phyloP scores from a whole-genome alignment of 2,329 filamentous ascomycete species.

The Calonectria leucothoes region DNA sequence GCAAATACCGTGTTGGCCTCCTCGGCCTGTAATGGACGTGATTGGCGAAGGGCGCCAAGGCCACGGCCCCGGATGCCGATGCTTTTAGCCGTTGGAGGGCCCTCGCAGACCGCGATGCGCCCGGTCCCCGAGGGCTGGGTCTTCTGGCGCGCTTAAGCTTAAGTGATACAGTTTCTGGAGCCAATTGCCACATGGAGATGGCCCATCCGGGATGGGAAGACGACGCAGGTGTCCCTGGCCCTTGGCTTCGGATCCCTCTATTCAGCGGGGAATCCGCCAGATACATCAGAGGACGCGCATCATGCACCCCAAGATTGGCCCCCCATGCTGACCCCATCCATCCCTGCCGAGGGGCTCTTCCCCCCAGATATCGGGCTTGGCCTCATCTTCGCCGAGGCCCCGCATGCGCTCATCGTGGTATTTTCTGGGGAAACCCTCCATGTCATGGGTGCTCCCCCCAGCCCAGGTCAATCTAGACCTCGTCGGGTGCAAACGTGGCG shows the following conservation, averaged over 20 bases:
- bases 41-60: slow-evolving; percentile 2
- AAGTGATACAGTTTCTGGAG: background rate
- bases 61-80: background rate
- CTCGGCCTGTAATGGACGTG: background rate
- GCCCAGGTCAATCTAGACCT: background rate
- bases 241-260: background rate
- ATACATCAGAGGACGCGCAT: background rate
- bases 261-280: background rate
- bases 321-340: background rate
- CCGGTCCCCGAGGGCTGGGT: background rate
- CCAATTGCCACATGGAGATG: background rate
- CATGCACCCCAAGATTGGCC: background rate
- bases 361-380: background rate
- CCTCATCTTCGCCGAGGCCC: slow-evolving; percentile 5
- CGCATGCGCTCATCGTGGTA: background rate
- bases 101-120: background rate
- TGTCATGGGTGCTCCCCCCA: background rate
- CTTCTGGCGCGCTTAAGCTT: background rate
- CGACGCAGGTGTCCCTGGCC: background rate
- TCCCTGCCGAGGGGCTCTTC: background rate
- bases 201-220: background rate
- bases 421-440: background rate
- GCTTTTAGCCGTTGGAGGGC: background rate
- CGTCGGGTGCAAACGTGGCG: background rate
- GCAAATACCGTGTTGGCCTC: background rate